Base-by-base conservation (phyloP, 2,329 filamentous ascomycete genomes). In the Aspergillus transmontanensis region DNA sequence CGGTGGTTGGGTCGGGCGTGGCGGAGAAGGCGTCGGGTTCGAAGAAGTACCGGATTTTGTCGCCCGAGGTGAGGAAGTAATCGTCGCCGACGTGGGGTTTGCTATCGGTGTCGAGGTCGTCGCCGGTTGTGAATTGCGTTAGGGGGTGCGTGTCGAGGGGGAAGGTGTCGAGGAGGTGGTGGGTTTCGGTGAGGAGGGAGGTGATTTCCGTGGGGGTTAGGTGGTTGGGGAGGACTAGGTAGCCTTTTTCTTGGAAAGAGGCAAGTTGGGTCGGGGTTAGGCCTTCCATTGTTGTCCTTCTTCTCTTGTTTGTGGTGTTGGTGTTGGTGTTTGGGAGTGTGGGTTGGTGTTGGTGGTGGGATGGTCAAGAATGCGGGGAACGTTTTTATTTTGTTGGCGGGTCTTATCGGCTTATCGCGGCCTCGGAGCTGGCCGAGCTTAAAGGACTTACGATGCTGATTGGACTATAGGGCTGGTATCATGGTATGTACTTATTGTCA, bases 31-130 rank as follows among this genome's bases (percentile, higher is more conserved):
- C 94, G 79, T 95, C 94, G 79, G 96, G 93, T 79, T 98, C 94
- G 79, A 98, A 96, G 85, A 98, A 98, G 85, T 96, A 98, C 64
- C 93, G 90, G 65, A 98, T 83, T 80, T 97, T 94, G 83, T 98
- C 92, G 65, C 93, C 93, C 3, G 91, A 95, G 1, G 84, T 85
- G 3, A 98, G 87, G 81, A 99, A 98, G 84, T 99, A 99, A 75
- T 91, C 88, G 81, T 98, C 95, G 66, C 94, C 94, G 12, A 97
- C 91, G 80, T 98, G 94, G n/a, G 69, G 68, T 26, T 69, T 72
- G 64, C 69, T 62, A 53, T 89, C 86, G 26, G 26, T 7, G 53
- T 75, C 77, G 53, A 80, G 80, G 71, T 88, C 83, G 80, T 87
- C 89, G 69, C 94, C 94, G 0, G 94, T 97, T 34, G 90, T 91